Evolutionary conservation across 768 basidiomycete genomes (phyloP).

Genomic region (Phaeotremella fagi): DNA sequence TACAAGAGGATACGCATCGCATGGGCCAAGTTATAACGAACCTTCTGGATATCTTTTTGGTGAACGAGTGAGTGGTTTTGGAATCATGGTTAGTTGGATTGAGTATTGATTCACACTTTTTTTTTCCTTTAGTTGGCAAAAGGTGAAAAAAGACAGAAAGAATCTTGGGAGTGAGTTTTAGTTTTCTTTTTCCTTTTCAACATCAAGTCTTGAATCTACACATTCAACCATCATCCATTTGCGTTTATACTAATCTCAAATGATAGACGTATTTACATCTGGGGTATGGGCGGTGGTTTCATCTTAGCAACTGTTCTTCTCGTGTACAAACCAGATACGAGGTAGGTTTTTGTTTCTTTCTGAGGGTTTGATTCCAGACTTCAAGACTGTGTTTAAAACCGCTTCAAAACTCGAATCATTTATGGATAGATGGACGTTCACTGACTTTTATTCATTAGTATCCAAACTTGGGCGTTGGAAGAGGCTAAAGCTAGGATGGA

Average conservation of each 20-base stretch:
- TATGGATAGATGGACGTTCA: background rate
- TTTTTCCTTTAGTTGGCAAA: constrained; percentile 7
- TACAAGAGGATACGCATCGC: constrained; percentile 25
- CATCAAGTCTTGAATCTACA: no score
- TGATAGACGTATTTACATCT: constrained; percentile 64
- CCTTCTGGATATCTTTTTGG: constrained; percentile 81
- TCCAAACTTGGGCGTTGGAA: constrained; percentile 85
- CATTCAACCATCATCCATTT: no score
- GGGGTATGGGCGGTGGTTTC: constrained; percentile 88
- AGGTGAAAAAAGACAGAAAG: constrained; percentile 65
- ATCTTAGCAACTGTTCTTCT: constrained; percentile 66
- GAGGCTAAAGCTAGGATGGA: constrained; percentile 89
- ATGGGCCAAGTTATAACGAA: constrained; percentile 77
- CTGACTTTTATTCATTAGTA: constrained; percentile 52
- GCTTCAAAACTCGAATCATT: no score
- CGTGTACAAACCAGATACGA: constrained; percentile 91
- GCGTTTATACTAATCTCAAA: no score
- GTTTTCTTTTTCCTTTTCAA: background rate
- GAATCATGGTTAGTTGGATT: background rate
- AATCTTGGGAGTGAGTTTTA: constrained; percentile 68
- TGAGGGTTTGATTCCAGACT: no score
- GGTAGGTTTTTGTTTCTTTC: constrained; percentile 54
- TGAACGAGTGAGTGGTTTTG: constrained; percentile 65
- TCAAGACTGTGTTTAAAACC: no score
- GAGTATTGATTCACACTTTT: background rate